Evolutionary conservation across 2,329 filamentous ascomycete genomes (phyloP), one percentile per base, ranked within the genome.

Genomic region (Colletotrichum sansevieriae): DNA sequence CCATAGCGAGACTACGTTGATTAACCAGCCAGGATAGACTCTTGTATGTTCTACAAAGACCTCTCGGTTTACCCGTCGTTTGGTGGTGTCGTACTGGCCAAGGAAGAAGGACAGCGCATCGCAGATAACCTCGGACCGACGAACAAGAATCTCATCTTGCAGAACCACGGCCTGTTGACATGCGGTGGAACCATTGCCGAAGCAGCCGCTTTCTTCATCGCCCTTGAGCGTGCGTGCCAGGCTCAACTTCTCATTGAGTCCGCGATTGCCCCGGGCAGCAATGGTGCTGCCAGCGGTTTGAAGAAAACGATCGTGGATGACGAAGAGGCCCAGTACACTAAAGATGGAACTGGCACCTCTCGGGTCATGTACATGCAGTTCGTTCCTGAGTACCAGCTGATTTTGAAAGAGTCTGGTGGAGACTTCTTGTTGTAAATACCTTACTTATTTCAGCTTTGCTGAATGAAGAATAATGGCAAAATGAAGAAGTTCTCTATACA

Each of bases 141-240:
- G 0, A 87, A 85, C 68, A 91, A 84, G 76, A 89, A 84, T 15
- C 81, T 89, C 72, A 90, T 92, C 56, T 76, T 93, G 44, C 83
- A 89, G 72, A 93, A 93, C 75, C 91, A 93, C 74, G 91, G 91
- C 0, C 78, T 93, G 4, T 76, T 93, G 47, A 92, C 90, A 0
- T 88, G 90, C 0, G 91, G 91, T 0, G 75, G 77, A 0, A 93
- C 91, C 0, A 89, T 93, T 3, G 91, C 91, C 70, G 91, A 93
- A 77, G 91, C 91, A 0, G 90, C 89, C 0, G 92, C 88, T 71
- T 79, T 92, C 62, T 93, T 92, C 75, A 88, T 87, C 3, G 78
- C 89, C 4, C 83, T 93, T 73, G 91, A 94, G 77, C 83, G 89
- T 46, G 87, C 86, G 10, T 94, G 91, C 72, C 84, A 89, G 61